A percentile compares a stretch with the other conserved stretches of the same genome.
Conservation (phyloP, 78 protist species). For the Speleostelium caveatum region DNA sequence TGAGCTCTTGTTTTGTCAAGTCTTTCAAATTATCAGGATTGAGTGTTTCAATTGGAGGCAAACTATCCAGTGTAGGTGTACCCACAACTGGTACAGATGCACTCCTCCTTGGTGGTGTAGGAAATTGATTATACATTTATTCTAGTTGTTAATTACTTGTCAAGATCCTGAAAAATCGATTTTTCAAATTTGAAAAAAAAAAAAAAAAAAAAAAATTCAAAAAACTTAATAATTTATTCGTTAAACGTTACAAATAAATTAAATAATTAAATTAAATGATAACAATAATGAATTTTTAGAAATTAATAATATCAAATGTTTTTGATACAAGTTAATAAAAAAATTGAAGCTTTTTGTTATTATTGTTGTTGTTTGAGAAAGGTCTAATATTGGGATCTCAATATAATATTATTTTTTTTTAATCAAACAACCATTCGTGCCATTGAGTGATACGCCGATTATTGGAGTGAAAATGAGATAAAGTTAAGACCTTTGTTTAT, state of each 20-base stretch:
- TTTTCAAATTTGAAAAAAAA: background rate
- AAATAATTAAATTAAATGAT: background rate
- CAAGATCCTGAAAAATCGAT: background rate
- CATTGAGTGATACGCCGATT: background rate
- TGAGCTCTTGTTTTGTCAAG: slow-evolving; percentile 15
- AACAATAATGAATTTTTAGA: background rate
- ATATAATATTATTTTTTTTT: too few relatives aligned
- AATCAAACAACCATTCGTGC: background rate
- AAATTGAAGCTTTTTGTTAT: background rate
- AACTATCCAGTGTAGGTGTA: background rate
- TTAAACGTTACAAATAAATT: background rate
- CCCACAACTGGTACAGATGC: background rate
- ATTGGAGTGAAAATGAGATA: background rate
- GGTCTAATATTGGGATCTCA: background rate
- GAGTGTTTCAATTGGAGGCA: slow-evolving; percentile 43
- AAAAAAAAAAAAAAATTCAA: too few relatives aligned
- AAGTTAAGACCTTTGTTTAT: too few relatives aligned
- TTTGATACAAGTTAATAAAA: too few relatives aligned
- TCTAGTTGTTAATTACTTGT: background rate
- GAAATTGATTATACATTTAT: slow-evolving; percentile 3
- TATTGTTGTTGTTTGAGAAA: background rate
- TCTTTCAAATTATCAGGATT: slow-evolving; percentile 64
- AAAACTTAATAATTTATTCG: too few relatives aligned
- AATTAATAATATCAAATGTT: background rate
- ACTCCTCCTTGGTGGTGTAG: slow-evolving; percentile 12